Evolutionary conservation across 2,329 filamentous ascomycete genomes (phyloP), one percentile per base, ranked within the genome.

Genomic region (Pyrenophora graminea): DNA sequence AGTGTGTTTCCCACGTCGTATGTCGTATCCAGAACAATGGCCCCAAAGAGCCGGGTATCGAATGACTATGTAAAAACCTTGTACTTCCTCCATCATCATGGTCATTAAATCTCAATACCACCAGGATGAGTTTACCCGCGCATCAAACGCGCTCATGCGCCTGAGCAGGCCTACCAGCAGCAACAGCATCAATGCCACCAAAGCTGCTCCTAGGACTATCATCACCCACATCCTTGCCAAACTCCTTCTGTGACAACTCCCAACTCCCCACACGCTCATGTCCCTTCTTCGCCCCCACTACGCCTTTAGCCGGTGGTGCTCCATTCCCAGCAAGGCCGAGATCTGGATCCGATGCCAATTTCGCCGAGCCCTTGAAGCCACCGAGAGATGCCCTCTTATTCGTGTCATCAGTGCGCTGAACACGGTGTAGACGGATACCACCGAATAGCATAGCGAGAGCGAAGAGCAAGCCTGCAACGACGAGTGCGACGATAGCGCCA

Each of bases 181-280:
- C 71, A 67, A 61, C 73, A 17, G 71, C 71, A 49, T 77, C 74
- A 38, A 78, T 75, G 6, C 74, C 74, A 46, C 80, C 77, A 52
- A 79, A 77, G 55, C 77, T 79, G 44, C 70, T 72, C 58, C 56
- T 55, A 48, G 62, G 45, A 58, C 63, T 71, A 59, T 51, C 59
- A 19, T 58, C 65, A 3, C 54, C 62, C 15, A 53, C 21, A 34
- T 64, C 58, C 30, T 55, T 64, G 18, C 65, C 66, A 48, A 63
- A 60, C 56, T 70, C 64, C 48, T 72, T 71, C 45, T 75, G 74
- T 33, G 64, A 53, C 68, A 85, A 66, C 63, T 85, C 82, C 82
- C 82, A 85, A 53, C 82, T 84, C 0, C 80, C 82, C 15, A 79
- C 72, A 37, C 82, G 71, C 68, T 84, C 82, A 63, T 84, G 78